Evolutionary conservation across 1,284 basidiomycete species (phyloP).

Genomic region (Phenoliferia sp.): DNA sequence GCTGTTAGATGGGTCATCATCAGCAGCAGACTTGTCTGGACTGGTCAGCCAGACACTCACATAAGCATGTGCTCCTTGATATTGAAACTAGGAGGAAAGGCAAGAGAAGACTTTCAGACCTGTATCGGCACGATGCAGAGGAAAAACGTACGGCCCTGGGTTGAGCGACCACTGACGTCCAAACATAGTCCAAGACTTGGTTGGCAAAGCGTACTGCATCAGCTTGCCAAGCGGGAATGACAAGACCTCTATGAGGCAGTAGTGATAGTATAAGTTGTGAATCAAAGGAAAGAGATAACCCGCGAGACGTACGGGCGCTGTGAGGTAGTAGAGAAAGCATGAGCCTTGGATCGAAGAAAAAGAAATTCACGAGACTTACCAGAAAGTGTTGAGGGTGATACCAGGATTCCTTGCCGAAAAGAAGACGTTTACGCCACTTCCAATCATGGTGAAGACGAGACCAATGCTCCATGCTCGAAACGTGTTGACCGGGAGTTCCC

Average conservation of each 20-base stretch:
- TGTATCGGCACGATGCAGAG: no score
- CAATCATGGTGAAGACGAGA: neutral
- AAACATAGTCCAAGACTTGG: neutral
- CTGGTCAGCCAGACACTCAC: neutral
- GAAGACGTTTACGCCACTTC: neutral
- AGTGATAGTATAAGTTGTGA: neutral
- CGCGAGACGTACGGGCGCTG: neutral
- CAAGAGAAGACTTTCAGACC: no score
- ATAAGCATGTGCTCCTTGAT: neutral
- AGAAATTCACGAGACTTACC: neutral
- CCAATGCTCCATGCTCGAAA: neutral
- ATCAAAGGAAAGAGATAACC: neutral
- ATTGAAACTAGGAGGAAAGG: no score
- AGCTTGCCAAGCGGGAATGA: neutral
- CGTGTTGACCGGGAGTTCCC: neutral
- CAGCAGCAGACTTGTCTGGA: neutral
- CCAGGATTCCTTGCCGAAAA: neutral
- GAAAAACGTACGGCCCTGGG: no score
- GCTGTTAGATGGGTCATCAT: no score
- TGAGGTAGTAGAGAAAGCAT: neutral
- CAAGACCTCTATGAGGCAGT: neutral
- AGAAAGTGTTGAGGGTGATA: neutral
- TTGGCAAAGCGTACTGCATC: neutral
- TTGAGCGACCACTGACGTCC: neutral
- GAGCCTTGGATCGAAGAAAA: neutral